Percentiles rank a stretch among this genome's conserved stretches.
Conservation (phyloP, 1,284 basidiomycete genomes). For the Microbotryomycetes sp. region DNA sequence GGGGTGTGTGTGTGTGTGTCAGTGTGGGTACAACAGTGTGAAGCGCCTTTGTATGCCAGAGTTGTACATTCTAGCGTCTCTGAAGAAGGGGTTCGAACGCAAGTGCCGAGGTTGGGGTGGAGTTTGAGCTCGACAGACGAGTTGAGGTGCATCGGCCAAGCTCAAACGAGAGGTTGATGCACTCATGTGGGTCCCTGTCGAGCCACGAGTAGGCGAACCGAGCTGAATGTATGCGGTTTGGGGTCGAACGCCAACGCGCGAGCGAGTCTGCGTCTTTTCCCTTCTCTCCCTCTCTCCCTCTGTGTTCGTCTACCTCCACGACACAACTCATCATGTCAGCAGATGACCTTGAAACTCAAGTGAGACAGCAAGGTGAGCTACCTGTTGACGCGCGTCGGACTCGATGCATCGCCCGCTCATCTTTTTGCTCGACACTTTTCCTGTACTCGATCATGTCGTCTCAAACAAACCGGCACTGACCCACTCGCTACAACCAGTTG, state of each 20-base stretch:
- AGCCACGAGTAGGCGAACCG: not conserved
- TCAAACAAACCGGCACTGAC: not conserved
- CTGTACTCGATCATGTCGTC: no score
- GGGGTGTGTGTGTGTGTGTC: no score
- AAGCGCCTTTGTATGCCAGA: not conserved
- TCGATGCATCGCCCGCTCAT: no score
- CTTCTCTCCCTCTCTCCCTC: no score
- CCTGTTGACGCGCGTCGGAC: no score
- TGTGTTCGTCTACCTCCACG: no score
- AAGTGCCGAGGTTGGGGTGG: not conserved
- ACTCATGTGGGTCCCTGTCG: not conserved
- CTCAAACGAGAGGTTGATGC: not conserved
- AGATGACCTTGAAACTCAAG: no score
- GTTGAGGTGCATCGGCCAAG: not conserved
- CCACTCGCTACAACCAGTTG: conserved; percentile 53
- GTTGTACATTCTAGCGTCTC: conserved; percentile 18
- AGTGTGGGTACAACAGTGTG: no score
- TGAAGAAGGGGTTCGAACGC: conserved; percentile 16
- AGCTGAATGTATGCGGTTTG: not conserved
- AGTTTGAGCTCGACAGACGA: not conserved
- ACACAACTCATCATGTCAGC: no score
- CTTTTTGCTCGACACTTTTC: no score
- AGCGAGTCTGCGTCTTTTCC: no score
- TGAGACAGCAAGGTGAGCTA: no score
- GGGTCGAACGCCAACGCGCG: not conserved